Evolutionary conservation across 83 land plant species (phyloP), one percentile per base, ranked within the genome.

Genomic region (Picea abies): DNA sequence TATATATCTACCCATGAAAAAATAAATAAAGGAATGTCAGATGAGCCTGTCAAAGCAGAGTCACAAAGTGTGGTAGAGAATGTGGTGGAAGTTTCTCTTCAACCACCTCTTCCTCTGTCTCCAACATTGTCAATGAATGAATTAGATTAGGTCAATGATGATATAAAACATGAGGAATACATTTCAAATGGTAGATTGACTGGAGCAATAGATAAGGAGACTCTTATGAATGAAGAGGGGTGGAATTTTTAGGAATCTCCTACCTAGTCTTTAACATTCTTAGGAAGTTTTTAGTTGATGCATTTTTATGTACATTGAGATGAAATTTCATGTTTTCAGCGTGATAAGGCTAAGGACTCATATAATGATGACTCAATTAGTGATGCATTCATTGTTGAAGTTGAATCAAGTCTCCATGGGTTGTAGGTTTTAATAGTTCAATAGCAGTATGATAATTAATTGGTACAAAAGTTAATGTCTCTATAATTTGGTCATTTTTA

Each of bases 351-450:
- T 82, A 79, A 79, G 60, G 86, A 78, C 0, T 60, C 63, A 3
- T 75, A 82, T 29, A 60, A 52, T 78, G 82, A 84, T 35, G 88
- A 83, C 61, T 39, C 89, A 25, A 63, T 85, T 16, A 86, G 82
- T 82, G 87, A 87, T 89, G 93, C 90, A 82, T 84, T 87, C 8
- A 80, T 90, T 25, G 88, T 90, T 52, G 94, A 91, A 80, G 80
- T 84, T 20, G 94, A 93, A 86, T 92, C 94, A 5, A 91, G 84
- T 14, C 70, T 85, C 11, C 89, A 88, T 71, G 95, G 94, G 22
- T 88, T 93, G 90, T 93, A 91, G 93, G 95, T 93, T 72, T 79
- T 52, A 4, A 75, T 22, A 41, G 0, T 75, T 75, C 58, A 47
- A 60, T 47, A 47, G 49, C n/a, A 49, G 1, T 49, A 49, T 49